Percentiles rank a stretch among this genome's conserved stretches.
Evolutionary conservation across 2,329 filamentous ascomycete genomes (phyloP).

Genomic region (Fusarium pseudocircinatum): DNA sequence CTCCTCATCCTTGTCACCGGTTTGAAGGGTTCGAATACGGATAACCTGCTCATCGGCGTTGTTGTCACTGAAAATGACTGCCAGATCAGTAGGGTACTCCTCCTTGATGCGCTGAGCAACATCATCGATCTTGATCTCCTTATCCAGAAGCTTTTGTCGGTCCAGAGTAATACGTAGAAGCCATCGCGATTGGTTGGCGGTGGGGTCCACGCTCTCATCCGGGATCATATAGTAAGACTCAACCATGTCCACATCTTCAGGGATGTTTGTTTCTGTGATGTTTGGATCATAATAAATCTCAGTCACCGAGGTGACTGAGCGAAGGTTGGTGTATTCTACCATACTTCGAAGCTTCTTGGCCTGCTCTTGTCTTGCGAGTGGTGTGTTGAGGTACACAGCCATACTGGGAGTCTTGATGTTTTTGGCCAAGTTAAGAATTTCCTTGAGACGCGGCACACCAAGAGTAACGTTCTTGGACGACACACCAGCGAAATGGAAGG

Average conservation of each 20-base stretch:
- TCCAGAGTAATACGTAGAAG: slow-evolving; percentile 92
- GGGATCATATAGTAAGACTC: slow-evolving; percentile 97
- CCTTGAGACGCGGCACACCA: slow-evolving; percentile 98
- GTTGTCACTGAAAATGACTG: slow-evolving; percentile 96
- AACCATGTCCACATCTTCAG: slow-evolving; percentile 90
- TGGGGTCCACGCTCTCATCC: slow-evolving; percentile 71
- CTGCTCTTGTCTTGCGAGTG: slow-evolving; percentile 75
- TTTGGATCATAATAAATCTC: slow-evolving; percentile 99
- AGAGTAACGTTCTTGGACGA: slow-evolving; percentile 99
- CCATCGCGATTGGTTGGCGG: slow-evolving; percentile 90
- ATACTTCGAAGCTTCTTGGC: slow-evolving; percentile 87
- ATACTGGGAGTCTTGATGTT: slow-evolving; percentile 99
- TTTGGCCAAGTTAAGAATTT: slow-evolving; percentile 96
- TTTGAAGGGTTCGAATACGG: slow-evolving; percentile 81
- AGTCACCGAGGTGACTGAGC: slow-evolving; percentile 88
- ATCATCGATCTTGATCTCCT: slow-evolving; percentile 89
- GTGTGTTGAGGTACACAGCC: slow-evolving; percentile 82
- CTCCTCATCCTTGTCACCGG: slow-evolving; percentile 77
- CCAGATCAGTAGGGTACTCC: slow-evolving; percentile 84
- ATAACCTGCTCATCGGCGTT: slow-evolving; percentile 96
- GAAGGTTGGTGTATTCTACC: slow-evolving; percentile 93
- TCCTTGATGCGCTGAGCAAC: slow-evolving; percentile 91
- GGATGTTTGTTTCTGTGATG: slow-evolving; percentile 84
- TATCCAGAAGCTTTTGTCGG: slow-evolving; percentile 94
- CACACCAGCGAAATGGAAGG: slow-evolving; percentile 99